These are phyloP conservation scores for Vaccinium corymbosum DNA, from an alignment of 148 eudicot genomes.

Conservation along the genomic window DNA sequence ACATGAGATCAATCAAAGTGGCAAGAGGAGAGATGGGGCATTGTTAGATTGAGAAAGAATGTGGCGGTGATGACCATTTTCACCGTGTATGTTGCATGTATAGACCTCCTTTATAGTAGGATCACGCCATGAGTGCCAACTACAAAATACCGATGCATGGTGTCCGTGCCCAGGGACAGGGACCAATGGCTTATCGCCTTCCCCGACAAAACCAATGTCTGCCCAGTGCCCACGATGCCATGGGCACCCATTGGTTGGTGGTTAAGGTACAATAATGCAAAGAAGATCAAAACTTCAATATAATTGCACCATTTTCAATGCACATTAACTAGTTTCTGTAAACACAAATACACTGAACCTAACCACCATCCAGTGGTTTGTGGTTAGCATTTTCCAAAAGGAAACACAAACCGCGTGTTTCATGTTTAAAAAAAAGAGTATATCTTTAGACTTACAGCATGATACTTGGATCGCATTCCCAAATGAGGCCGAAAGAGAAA, in stretches of 20 bases:
- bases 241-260: background rate
- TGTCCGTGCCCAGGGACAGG: background rate
- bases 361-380: background rate
- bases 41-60: slow-evolving; percentile 1
- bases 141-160: background rate
- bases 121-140: background rate
- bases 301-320: background rate
- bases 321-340: background rate
- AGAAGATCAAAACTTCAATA: background rate
- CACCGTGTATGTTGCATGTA: background rate
- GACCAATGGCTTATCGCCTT: background rate
- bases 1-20: background rate
- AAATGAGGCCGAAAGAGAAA: slow-evolving; percentile 91
- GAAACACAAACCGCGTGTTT: background rate
- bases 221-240: background rate
- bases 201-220: background rate
- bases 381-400: background rate
- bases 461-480: slow-evolving; percentile 79
- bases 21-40: background rate
- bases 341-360: background rate
- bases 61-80: background rate
- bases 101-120: slow-evolving; percentile 4
- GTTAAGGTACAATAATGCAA: background rate
- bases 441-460: slow-evolving; percentile 62
- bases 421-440: background rate